Evolutionary conservation across 148 eudicot species (phyloP).

Genomic region (Amaranthus cruentus): DNA sequence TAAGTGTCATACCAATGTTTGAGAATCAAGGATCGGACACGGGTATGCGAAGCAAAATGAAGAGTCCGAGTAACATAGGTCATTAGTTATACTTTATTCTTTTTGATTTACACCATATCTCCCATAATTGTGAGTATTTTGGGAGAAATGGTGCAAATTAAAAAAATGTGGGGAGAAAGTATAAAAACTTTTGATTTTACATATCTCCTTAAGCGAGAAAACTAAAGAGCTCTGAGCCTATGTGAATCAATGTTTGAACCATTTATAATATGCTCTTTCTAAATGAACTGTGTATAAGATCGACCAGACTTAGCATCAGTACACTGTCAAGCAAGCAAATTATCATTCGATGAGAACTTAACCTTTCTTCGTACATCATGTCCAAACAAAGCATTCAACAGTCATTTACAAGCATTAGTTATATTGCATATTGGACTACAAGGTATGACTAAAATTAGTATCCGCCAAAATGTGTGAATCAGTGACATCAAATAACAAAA

Average conservation of each 20-base stretch:
- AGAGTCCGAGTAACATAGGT: no score
- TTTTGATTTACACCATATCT: no score
- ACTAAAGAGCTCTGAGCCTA: background rate
- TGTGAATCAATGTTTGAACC: background rate
- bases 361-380: background rate
- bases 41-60: no score
- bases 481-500: background rate
- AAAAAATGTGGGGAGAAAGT: no score
- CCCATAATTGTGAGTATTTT: no score
- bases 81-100: no score
- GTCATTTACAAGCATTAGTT: background rate
- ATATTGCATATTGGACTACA: background rate
- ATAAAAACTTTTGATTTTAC: no score
- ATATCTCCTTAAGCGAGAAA: background rate
- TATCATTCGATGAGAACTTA: background rate
- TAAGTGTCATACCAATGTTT: no score
- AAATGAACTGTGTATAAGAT: background rate
- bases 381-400: background rate
- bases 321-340: background rate
- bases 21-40: no score
- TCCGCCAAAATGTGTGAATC: background rate
- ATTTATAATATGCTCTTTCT: background rate
- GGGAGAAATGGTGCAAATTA: no score
- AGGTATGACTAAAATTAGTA: background rate
- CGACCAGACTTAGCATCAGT: background rate